Evolutionary conservation across 495 filamentous ascomycete species (phyloP).

Genomic region (Aspergillus indologenus): DNA sequence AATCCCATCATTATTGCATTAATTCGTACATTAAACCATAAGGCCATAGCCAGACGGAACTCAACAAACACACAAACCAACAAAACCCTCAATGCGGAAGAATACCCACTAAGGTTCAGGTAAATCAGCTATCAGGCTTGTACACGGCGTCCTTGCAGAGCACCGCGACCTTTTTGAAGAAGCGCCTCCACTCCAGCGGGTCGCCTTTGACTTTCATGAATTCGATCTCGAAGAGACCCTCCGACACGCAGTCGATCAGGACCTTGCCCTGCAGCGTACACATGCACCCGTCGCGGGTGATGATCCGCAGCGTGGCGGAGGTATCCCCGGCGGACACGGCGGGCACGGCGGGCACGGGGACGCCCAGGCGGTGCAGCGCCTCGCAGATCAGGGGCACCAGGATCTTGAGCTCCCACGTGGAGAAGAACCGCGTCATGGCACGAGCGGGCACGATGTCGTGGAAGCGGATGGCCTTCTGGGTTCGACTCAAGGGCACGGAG

Average conservation of each 20-base stretch:
- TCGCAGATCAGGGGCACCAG: constrained; percentile 77
- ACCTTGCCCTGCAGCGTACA: constrained; percentile 84
- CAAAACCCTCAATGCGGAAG: no score
- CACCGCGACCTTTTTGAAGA: constrained; percentile 90
- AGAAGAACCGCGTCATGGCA: constrained; percentile 88
- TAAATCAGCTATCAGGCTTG: constrained; percentile 41
- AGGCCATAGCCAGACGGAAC: not conserved
- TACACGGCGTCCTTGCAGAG: constrained; percentile 78
- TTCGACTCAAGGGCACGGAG: constrained; percentile 73
- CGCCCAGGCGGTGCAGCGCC: constrained; percentile 76
- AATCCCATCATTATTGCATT: not conserved
- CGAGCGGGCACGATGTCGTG: constrained; percentile 80
- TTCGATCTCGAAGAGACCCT: constrained; percentile 71
- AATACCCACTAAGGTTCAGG: no score
- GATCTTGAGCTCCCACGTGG: constrained; percentile 69
- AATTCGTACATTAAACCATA: not conserved
- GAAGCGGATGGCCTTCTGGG: constrained; percentile 84
- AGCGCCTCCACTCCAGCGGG: constrained; percentile 92
- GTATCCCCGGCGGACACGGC: constrained; percentile 44
- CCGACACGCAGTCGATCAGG: constrained; percentile 67
- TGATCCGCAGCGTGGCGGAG: constrained; percentile 63
- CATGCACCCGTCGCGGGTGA: constrained; percentile 71
- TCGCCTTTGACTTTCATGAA: constrained; percentile 96
- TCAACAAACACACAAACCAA: not conserved
- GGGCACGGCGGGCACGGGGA: constrained; percentile 60